These are phyloP conservation scores for Penicillium sp. DNA, from an alignment of 2,329 filamentous ascomycete genomes.

Conservation along the genomic window DNA sequence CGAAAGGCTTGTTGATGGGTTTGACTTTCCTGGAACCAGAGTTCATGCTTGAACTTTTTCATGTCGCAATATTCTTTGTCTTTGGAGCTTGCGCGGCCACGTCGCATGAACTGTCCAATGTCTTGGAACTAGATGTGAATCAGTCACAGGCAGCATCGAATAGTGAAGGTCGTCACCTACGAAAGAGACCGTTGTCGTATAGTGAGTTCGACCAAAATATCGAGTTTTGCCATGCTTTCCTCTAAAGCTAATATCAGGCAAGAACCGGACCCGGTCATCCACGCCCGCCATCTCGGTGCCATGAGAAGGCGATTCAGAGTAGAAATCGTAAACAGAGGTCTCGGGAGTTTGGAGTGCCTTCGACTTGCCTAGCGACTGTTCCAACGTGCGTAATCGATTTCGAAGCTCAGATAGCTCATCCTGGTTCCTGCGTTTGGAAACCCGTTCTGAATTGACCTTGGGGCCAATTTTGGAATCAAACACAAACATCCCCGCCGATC, in stretches of 20 bases:
- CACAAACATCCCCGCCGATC: constrained; percentile 27
- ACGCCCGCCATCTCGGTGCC: constrained; percentile 16
- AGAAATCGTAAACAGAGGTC: constrained; percentile 16
- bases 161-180: constrained; percentile 17
- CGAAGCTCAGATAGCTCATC: constrained; percentile 31
- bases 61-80: constrained; percentile 24
- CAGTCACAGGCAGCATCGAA: constrained; percentile 1
- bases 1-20: constrained; percentile 28
- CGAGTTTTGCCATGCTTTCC: constrained; percentile 28
- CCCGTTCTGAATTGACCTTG: constrained; percentile 16
- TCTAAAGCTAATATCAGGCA: constrained; percentile 27
- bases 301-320: constrained; percentile 12
- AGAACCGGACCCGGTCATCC: constrained; percentile 25
- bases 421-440: constrained; percentile 21
- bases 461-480: constrained; percentile 30
- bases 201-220: constrained; percentile 31
- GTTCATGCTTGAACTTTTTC: constrained; percentile 27
- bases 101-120: constrained; percentile 23
- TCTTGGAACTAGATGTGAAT: constrained; percentile 25
- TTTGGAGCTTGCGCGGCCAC: constrained; percentile 14
- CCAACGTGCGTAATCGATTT: constrained; percentile 24
- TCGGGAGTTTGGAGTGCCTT: constrained; percentile 24
- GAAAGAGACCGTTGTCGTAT: constrained; percentile 28
- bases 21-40: constrained; percentile 26
- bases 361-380: constrained; percentile 23